Base-by-base conservation (phyloP, 1,284 basidiomycete species). In the Xerocomus amazonicus region DNA sequence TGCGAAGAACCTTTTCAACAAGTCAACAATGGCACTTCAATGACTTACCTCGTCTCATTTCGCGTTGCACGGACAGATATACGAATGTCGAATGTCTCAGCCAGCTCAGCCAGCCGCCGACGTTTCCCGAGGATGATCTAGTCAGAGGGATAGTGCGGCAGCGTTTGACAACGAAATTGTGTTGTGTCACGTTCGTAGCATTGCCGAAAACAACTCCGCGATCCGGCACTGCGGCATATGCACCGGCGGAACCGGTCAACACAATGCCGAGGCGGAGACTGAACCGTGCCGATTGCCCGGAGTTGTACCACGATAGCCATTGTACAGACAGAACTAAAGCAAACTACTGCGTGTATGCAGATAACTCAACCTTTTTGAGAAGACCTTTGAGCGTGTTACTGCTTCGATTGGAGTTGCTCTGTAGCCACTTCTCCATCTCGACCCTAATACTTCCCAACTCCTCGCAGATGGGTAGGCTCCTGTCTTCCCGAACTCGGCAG, bases 371-470 rank as follows among this genome's bases (percentile, higher is more conserved):
- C 71, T 88, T 91, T 74, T 86, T 90, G 65, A 95, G 72, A 61
- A 94, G 70, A 1, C 83, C 84, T 69, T 92, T 93, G 58, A 97
- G 71, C 42, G 84, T 92, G 66, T 89, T 92, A 51, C 90, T 93
- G 32, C 87, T 87, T 63, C 91, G 86, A 65, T 92, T 87, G 61
- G 90, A 92, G 59, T 88, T 87, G 9, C 71, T 72, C 66, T 84
- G 81, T 53, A 99, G 67, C 92, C 92, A 98, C 13, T 56, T 60
- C 72, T 97, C 93, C 86, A 99, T 93, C 63, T 92, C 85, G 28
- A 57, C 68, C 53, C 94, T 75, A 17, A 97, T 60, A 13, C 56
- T 70, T 0, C 67, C 76, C 38, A 98, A 67, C 66, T 88, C 84
- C 37, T 81, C 75, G 35, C 79, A 81, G 33, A 96, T 72, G 0